Evolutionary conservation across 177 flowering plant genomes (phyloP).

Genomic region (Vitis hybrid): DNA sequence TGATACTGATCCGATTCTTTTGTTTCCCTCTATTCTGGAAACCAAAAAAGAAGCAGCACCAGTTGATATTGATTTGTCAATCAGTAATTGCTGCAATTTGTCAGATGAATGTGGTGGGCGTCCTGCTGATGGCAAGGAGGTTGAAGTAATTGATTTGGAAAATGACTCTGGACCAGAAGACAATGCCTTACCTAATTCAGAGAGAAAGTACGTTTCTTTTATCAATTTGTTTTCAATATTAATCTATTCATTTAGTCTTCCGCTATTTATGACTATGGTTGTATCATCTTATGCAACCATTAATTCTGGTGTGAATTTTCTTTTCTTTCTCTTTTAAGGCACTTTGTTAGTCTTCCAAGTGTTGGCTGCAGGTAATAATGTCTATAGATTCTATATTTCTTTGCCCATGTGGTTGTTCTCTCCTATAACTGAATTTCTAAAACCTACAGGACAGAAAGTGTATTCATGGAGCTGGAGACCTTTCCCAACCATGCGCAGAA

Average conservation of each 20-base stretch:
- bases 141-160: slow-evolving; percentile 69
- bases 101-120: slow-evolving; percentile 29
- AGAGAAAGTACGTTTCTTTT: slow-evolving; percentile 49
- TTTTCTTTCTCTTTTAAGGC: background rate
- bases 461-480: slow-evolving; percentile 44
- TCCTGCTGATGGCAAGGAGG: slow-evolving; percentile 41
- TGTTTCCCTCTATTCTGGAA: slow-evolving; percentile 37
- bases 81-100: slow-evolving; percentile 38
- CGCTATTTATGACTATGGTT: background rate
- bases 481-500: slow-evolving; percentile 47
- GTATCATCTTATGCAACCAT: background rate
- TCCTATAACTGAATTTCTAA: slow-evolving; percentile 8
- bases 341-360: background rate
- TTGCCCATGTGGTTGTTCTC: slow-evolving; percentile 5
- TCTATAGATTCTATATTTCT: slow-evolving; percentile 3
- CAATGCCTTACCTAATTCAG: slow-evolving; percentile 32
- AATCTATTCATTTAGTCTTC: background rate
- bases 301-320: slow-evolving; percentile 1
- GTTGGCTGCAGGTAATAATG: background rate
- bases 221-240: background rate
- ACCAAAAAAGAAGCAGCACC: slow-evolving; percentile 34
- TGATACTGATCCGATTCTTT: slow-evolving; percentile 28
- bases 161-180: slow-evolving; percentile 46
- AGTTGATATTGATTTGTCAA: slow-evolving; percentile 59
- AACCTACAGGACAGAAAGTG: slow-evolving; percentile 53